Evolutionary conservation across 768 basidiomycete species (phyloP).

Genomic region (Leccinum incarnatum): DNA sequence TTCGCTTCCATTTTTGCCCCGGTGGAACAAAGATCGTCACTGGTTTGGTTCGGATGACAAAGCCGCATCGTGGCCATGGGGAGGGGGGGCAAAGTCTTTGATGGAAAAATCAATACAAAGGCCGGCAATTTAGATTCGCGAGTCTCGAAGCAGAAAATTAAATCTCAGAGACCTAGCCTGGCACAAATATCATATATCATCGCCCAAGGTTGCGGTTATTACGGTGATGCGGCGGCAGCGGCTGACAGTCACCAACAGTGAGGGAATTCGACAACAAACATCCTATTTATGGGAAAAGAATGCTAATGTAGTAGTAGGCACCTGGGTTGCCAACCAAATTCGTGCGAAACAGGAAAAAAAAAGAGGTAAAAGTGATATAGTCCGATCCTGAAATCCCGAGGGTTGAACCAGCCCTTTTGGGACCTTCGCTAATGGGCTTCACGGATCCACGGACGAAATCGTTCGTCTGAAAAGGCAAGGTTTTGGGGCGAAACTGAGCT

Average conservation of each 20-base stretch:
- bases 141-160: conserved; percentile 9
- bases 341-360: conserved; percentile 14
- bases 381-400: conserved; percentile 14
- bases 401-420: conserved; percentile 3
- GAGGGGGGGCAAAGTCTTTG: conserved; percentile 4
- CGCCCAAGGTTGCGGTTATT: conserved; percentile 5
- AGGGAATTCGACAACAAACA: conserved; percentile 14
- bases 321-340: conserved; percentile 10
- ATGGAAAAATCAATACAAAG: conserved; percentile 16
- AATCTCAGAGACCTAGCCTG: conserved; percentile 15
- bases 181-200: conserved; percentile 1
- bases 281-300: conserved; percentile 16
- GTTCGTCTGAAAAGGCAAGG: conserved; percentile 5
- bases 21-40: conserved; percentile 20
- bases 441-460: conserved; percentile 11
- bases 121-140: conserved; percentile 21
- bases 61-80: conserved; percentile 7
- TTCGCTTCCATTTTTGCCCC: conserved; percentile 24
- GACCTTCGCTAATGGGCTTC: conserved; percentile 11
- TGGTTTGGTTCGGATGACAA: conserved; percentile 13
- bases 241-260: conserved; percentile 11
- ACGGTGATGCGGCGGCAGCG: conserved; percentile 16
- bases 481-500: conserved; percentile 11
- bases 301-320: conserved; percentile 12
- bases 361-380: conserved; percentile 9